phyloP scores from a whole-genome alignment of 768 basidiomycete species.

The Punctularia strigosozonata region DNA sequence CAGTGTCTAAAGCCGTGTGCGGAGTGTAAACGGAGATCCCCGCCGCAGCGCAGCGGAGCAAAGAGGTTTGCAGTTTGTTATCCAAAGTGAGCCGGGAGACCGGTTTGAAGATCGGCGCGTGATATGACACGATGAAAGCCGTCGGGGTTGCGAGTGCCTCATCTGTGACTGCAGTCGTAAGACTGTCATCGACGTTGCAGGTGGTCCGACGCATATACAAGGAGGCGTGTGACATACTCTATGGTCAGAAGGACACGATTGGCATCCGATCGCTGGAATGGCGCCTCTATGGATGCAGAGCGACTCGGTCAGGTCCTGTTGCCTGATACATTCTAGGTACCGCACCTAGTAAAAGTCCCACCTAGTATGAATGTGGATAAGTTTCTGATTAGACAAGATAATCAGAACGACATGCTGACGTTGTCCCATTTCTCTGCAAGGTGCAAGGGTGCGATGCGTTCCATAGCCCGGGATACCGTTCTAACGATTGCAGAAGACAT shows the following conservation, averaged over 20 bases:
- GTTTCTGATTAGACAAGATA: conserved; percentile 5
- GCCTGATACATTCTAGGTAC: not conserved
- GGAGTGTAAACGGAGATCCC: conserved; percentile 84
- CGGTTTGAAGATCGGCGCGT: conserved; percentile 73
- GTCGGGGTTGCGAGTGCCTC: conserved; percentile 55
- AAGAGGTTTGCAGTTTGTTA: conserved; percentile 67
- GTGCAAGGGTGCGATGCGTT: conserved; percentile 73
- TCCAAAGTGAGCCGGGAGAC: conserved; percentile 66
- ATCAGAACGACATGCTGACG: conserved; percentile 38
- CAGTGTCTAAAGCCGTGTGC: conserved; percentile 82
- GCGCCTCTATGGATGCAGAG: conserved; percentile 20
- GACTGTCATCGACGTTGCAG: conserved; percentile 26
- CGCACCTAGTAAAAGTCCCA: conserved; percentile 20
- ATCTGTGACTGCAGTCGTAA: conserved; percentile 58
- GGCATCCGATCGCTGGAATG: conserved; percentile 16
- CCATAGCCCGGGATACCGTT: conserved; percentile 57
- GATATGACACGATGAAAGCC: conserved; percentile 70
- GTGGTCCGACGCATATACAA: not conserved
- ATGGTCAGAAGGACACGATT: conserved; percentile 29
- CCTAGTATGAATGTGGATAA: conserved; percentile 6
- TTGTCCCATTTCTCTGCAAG: conserved; percentile 94
- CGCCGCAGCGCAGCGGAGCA: conserved; percentile 68
- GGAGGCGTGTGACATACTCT: conserved; percentile 19
- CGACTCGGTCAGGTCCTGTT: not conserved
- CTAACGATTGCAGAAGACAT: no score